Conservation (phyloP, 768 basidiomycete species). For the Pisolithus sp. region DNA sequence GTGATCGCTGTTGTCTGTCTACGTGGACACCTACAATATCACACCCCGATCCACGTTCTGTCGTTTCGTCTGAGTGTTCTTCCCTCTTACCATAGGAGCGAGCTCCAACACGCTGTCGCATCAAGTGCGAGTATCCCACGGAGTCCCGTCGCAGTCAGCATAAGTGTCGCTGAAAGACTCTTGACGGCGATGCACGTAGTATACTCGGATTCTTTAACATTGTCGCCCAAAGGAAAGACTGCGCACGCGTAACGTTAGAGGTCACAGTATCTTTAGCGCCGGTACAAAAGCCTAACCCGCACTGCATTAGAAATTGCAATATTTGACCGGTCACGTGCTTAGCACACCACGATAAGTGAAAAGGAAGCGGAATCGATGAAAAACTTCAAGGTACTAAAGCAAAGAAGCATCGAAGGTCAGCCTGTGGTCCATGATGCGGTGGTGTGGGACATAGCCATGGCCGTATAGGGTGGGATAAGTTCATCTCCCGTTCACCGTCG, state of each 20-base stretch:
- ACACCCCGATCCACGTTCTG: too few relatives aligned
- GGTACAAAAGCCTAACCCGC: slow-evolving; percentile 4
- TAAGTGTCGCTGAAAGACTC: slow-evolving; percentile 30
- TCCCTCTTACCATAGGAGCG: too few relatives aligned
- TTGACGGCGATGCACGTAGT: slow-evolving; percentile 14
- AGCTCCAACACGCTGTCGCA: slow-evolving; percentile 26
- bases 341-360: background rate
- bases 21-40: too few relatives aligned
- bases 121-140: slow-evolving; percentile 43
- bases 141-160: slow-evolving; percentile 45
- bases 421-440: too few relatives aligned
- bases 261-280: too few relatives aligned
- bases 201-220: too few relatives aligned
- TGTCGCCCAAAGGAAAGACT: too few relatives aligned
- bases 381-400: background rate
- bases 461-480: slow-evolving; percentile 10
- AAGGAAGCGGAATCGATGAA: slow-evolving; percentile 6
- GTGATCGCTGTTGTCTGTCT: too few relatives aligned
- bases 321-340: slow-evolving; percentile 7
- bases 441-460: background rate
- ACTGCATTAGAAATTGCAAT: slow-evolving; percentile 17
- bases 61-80: too few relatives aligned
- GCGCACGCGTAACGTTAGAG: too few relatives aligned
- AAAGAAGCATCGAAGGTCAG: background rate
- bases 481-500: slow-evolving; percentile 62